Conservation (phyloP, 768 basidiomycete species). For the Rhodotorula diobovata region DNA sequence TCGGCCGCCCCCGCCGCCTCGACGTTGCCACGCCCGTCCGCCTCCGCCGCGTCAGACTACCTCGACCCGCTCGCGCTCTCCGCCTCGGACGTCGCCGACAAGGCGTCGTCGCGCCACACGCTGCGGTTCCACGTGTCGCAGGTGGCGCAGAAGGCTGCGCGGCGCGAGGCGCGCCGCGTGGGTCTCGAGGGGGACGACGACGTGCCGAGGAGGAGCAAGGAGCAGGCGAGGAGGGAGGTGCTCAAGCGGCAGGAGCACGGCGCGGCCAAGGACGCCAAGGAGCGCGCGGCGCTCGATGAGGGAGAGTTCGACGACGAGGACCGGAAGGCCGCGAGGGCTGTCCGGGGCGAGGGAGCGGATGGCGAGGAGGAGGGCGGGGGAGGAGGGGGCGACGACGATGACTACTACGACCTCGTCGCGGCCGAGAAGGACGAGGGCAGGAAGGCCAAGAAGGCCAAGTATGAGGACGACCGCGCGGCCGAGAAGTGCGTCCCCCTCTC, state of each 20-base stretch:
- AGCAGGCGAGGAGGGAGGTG: constrained; percentile 52
- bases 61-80: constrained; percentile 71
- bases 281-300: constrained; percentile 46
- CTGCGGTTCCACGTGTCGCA: constrained; percentile 89
- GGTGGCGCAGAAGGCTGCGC: constrained; percentile 73
- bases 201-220: constrained; percentile 72
- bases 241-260: constrained; percentile 46
- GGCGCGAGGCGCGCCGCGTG: constrained; percentile 58
- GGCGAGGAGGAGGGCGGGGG: constrained; percentile 53
- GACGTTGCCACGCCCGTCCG: constrained; percentile 3
- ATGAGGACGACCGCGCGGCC: constrained; percentile 61
- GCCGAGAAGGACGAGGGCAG: constrained; percentile 65
- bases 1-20: constrained; percentile 22
- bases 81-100: constrained; percentile 71
- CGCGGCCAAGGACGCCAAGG: constrained; percentile 38
- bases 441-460: constrained; percentile 71
- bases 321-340: constrained; percentile 30
- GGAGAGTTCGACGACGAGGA: constrained; percentile 45
- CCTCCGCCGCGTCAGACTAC: constrained; percentile 49
- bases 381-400: constrained; percentile 57
- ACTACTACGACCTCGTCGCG: constrained; percentile 88
- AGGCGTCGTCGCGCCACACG: constrained; percentile 70
- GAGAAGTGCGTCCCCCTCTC: constrained; percentile 54
- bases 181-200: constrained; percentile 84
- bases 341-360: constrained; percentile 38